These are phyloP conservation scores for Metschnikowia continentalis DNA, from an alignment of 805 yeast species.

Conservation along the genomic window DNA sequence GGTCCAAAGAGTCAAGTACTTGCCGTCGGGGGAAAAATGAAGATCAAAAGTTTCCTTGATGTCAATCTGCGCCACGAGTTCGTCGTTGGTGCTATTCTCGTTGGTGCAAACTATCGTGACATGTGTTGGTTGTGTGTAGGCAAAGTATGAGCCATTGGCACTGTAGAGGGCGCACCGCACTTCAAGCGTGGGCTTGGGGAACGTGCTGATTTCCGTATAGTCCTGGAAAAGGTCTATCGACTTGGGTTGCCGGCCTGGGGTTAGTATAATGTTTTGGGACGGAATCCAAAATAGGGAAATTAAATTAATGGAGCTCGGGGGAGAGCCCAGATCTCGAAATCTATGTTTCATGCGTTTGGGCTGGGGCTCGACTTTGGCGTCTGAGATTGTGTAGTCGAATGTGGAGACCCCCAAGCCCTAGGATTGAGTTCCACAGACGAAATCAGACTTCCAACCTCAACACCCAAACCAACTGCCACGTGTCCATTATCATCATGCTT, in stretches of 20 bases:
- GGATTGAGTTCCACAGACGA: too few relatives aligned
- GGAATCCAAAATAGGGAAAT: too few relatives aligned
- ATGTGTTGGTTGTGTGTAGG: slow-evolving; percentile 62
- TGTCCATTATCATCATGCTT: not conserved
- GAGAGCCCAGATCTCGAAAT: not conserved
- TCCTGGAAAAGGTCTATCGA: slow-evolving; percentile 27
- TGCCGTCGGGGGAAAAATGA: slow-evolving; percentile 85
- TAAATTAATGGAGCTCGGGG: too few relatives aligned
- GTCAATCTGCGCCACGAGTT: slow-evolving; percentile 44
- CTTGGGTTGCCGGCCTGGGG: slow-evolving; percentile 28
- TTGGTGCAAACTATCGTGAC: slow-evolving; percentile 58
- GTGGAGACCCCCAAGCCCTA: too few relatives aligned
- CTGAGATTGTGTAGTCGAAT: too few relatives aligned
- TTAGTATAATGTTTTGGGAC: slow-evolving; percentile 14
- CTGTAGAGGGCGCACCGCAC: slow-evolving; percentile 66
- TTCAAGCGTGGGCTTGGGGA: slow-evolving; percentile 39
- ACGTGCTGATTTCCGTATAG: slow-evolving; percentile 33
- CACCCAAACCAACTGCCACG: too few relatives aligned
- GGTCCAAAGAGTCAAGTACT: slow-evolving; percentile 82
- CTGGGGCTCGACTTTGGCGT: too few relatives aligned
- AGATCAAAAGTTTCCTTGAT: slow-evolving; percentile 72
- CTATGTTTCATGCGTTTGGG: too few relatives aligned
- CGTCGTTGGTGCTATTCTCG: slow-evolving; percentile 36
- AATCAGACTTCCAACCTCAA: too few relatives aligned
- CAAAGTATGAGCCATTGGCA: slow-evolving; percentile 63